These are phyloP conservation scores for Diutina rugosa DNA, from an alignment of 1,139 yeast species.

Conservation along the genomic window DNA sequence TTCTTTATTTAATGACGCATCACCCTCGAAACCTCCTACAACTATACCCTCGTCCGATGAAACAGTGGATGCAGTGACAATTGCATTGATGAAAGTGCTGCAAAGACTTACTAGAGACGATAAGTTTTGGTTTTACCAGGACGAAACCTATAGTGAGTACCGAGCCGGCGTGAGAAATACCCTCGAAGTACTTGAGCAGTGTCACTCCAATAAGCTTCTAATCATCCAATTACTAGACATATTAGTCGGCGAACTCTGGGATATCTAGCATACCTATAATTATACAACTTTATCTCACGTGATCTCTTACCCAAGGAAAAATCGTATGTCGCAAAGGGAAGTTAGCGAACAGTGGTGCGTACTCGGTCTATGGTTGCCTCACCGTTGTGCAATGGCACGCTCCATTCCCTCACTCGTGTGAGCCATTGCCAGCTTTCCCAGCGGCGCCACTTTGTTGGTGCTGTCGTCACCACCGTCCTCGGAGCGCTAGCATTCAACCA, in stretches of 20 bases:
- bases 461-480: slow-evolving; percentile 9
- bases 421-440: background rate
- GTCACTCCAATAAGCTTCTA: background rate
- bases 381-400: background rate
- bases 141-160: background rate
- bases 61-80: background rate
- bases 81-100: background rate
- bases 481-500: slow-evolving; percentile 25
- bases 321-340: background rate
- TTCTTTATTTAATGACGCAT: background rate
- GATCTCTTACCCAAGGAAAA: background rate
- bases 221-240: background rate
- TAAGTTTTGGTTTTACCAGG: background rate
- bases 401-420: background rate
- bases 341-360: background rate
- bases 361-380: background rate
- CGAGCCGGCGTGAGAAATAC: background rate
- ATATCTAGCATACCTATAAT: background rate
- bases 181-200: background rate
- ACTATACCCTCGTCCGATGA: background rate
- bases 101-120: background rate
- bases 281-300: too few species aligned
- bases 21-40: background rate
- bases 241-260: background rate
- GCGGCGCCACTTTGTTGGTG: slow-evolving; percentile 6